Evolutionary conservation across 1,139 yeast species (phyloP), one percentile per base, ranked within the genome.

Genomic region (Candida anutae): DNA sequence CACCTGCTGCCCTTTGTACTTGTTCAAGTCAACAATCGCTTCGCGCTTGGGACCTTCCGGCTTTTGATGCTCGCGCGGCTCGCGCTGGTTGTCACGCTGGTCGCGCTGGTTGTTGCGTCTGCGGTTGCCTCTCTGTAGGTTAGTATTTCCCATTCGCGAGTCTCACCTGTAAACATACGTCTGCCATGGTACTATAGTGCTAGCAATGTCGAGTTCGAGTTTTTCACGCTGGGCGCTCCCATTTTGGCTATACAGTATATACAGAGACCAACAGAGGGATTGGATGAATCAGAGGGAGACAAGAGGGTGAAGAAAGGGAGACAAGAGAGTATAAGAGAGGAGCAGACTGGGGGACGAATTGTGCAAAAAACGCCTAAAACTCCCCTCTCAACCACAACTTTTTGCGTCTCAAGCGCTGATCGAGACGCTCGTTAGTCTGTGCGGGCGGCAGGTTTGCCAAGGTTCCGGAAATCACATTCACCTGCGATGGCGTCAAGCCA

Each of bases 31-130:
- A 37, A 87, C 62, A 40, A 88, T 85, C 16, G 95, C 94, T 40
- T 88, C 96, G 54, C 84, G 77, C 59, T 79, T 80, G 19, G 95
- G 95, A 9, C 88, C 77, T 45, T 78, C 87, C 37, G 66, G 67
- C 45, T 70, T 69, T 42, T 60, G 48, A 40, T 48, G 48, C 28
- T 49, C 51, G 34, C 53, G 49, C 26, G 43, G 34, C 36, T 45
- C 44, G 28, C 40, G 46, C 28, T 35, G 35, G 10, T 22, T 9
- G 19, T 45, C 44, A 27, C 40, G 46, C 28, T 35, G 35, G 10
- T 22, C 8, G 28, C 44, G 39, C 26, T 41, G 33, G 30, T 38
- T 35, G 43, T 53, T 55, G 38, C 52, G 49, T 42, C 54, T 54
- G 34, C 44, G 43, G 32, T 32, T 39, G 28, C 40, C 34, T 27